A percentile compares a stretch with the other conserved stretches of the same genome.
Conservation (phyloP, 2,329 filamentous ascomycete genomes). For the Fusarium mangiferae region DNA sequence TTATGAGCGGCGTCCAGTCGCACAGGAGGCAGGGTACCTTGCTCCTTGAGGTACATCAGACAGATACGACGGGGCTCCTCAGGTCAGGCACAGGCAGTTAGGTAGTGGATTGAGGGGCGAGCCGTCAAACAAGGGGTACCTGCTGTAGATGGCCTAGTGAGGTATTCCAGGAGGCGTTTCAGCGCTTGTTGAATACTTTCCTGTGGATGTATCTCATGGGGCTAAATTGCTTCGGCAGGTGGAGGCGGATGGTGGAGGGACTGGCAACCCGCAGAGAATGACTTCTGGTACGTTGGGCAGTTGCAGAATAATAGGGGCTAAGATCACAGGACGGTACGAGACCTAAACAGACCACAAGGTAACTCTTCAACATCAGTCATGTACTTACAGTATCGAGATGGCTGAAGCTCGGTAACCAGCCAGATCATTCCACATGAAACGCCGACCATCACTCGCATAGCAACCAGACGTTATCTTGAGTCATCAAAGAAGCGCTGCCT, state of each 20-base stretch:
- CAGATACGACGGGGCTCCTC: slow-evolving; percentile 7
- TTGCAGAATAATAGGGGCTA: slow-evolving; percentile 44
- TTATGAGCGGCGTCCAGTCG: slow-evolving; percentile 36
- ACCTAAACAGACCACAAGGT: background rate
- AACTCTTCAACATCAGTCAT: background rate
- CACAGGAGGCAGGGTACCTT: slow-evolving; percentile 26
- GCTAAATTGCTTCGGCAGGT: slow-evolving; percentile 27
- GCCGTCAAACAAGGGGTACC: slow-evolving; percentile 33
- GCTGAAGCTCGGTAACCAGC: slow-evolving; percentile 16
- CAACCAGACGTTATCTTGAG: slow-evolving; percentile 10
- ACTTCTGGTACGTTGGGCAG: slow-evolving; percentile 30
- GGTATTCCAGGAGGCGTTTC: slow-evolving; percentile 30
- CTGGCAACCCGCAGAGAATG: slow-evolving; percentile 18
- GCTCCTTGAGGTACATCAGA: slow-evolving; percentile 33
- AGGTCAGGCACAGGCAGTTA: slow-evolving; percentile 32
- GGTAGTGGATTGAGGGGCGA: slow-evolving; percentile 37
- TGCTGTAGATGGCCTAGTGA: slow-evolving; percentile 22
- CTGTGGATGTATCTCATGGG: slow-evolving; percentile 25
- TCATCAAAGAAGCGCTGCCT: background rate
- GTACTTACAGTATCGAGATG: background rate
- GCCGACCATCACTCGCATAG: background rate
- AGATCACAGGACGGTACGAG: slow-evolving; percentile 20
- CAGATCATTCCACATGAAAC: slow-evolving; percentile 16
- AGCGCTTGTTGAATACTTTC: slow-evolving; percentile 25
- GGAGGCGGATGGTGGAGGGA: slow-evolving; percentile 27